Percentiles rank a stretch among this genome's conserved stretches.
Conservation (phyloP, 306 rosid genomes). For the Macrotyloma uniflorum region DNA sequence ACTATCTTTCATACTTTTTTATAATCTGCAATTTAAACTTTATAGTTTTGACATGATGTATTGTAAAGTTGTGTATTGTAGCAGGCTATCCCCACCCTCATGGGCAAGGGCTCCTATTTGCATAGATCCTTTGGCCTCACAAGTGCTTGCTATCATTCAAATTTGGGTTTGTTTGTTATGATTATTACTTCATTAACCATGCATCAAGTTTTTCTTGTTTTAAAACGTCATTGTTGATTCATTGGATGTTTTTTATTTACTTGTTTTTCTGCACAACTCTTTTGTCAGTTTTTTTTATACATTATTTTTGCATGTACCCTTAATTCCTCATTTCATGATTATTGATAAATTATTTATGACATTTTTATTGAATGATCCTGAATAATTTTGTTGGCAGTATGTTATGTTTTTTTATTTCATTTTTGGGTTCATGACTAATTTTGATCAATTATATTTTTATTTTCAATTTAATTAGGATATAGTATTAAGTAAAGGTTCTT, state of each 20-base stretch:
- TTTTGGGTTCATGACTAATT: background rate
- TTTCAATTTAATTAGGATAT: background rate
- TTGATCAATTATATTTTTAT: background rate
- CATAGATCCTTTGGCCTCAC: background rate
- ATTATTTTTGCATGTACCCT: background rate
- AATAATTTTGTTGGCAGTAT: background rate
- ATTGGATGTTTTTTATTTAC: background rate
- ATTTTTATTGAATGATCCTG: background rate
- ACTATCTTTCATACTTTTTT: background rate
- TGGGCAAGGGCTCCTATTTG: background rate
- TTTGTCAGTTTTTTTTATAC: background rate
- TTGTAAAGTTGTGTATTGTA: background rate
- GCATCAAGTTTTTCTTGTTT: background rate
- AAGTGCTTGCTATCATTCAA: background rate
- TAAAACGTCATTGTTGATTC: background rate
- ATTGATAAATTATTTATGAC: background rate
- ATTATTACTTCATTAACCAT: background rate
- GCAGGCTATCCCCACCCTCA: background rate
- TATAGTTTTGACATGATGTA: background rate
- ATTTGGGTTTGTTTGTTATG: background rate
- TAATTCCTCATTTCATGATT: background rate
- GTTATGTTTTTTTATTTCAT: background rate
- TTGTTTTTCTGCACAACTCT: background rate
- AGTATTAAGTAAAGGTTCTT: no score
- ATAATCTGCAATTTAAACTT: background rate